Percentiles rank a stretch among this genome's conserved stretches.
Evolutionary conservation across 2,329 filamentous ascomycete species (phyloP).

Genomic region (Gnomoniopsis sp.): DNA sequence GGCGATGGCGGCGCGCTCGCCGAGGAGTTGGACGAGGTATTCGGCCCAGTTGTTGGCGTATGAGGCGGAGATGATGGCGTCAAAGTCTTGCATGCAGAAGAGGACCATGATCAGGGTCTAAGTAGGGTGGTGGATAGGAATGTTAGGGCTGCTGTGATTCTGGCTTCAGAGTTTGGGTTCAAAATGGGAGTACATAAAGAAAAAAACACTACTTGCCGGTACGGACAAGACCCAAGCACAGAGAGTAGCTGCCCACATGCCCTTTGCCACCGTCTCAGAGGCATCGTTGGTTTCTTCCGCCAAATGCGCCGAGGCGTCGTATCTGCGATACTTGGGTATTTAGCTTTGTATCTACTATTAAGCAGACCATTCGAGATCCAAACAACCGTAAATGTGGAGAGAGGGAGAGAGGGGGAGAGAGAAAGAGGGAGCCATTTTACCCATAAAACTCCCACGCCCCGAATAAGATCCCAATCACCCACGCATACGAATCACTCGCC

Average conservation of each 20-base stretch:
- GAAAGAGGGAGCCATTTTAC: too few relatives aligned
- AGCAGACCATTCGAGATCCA: too few relatives aligned
- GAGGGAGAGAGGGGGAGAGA: too few relatives aligned
- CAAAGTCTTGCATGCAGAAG: slow-evolving; percentile 38
- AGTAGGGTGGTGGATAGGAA: too few relatives aligned
- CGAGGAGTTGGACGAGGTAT: slow-evolving; percentile 35
- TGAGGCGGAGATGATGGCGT: slow-evolving; percentile 30
- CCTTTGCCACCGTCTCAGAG: slow-evolving; percentile 32
- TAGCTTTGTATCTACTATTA: too few relatives aligned
- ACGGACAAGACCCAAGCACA: slow-evolving; percentile 34
- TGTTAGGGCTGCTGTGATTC: too few relatives aligned
- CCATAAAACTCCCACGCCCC: slow-evolving; percentile 35
- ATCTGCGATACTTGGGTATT: slow-evolving; percentile 3
- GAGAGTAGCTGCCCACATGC: slow-evolving; percentile 35
- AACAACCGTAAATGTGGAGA: too few relatives aligned
- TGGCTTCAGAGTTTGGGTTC: too few relatives aligned
- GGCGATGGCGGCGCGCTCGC: slow-evolving; percentile 30
- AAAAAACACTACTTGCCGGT: slow-evolving; percentile 25
- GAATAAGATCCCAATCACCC: slow-evolving; percentile 33
- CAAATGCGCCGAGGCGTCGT: slow-evolving; percentile 34
- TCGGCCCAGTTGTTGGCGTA: slow-evolving; percentile 38
- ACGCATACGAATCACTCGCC: slow-evolving; percentile 34
- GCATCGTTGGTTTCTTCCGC: slow-evolving; percentile 36
- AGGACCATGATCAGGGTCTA: slow-evolving; percentile 35
- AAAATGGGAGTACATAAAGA: too few relatives aligned